Evolutionary conservation across 257 asterid genomes (phyloP), one percentile per base, ranked within the genome.

Genomic region (Primulina eburnea): DNA sequence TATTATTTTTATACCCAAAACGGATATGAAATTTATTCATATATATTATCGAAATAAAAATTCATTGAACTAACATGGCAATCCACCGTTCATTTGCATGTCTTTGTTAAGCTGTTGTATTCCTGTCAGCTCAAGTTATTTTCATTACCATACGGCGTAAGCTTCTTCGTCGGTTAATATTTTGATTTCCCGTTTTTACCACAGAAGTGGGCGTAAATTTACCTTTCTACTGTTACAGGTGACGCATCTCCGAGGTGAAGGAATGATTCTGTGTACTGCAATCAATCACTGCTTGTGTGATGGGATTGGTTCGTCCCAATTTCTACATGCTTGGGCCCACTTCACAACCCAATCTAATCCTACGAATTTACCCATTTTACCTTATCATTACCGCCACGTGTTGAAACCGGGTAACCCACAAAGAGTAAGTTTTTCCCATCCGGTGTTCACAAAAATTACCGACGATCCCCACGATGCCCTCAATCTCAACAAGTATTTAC

Each of bases 291-390:
- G 96, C 32, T 17, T 92, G 0, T 89, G 96, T 59, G 98, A 92
- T 18, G 96, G 98, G 5, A 77, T 89, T 10, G 98, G 95, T 26
- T 78, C 96, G 2, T 87, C 98, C 1, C 96, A 89, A 21, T 92
- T 92, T 33, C 56, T 92, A 75, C 89, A 92, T 72, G 88, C 89
- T 0, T 92, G 98, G 98, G 94, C 96, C 84, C 90, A 89, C 83
- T 33, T 71, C 29, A 78, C 82, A 10, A 32, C 70, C 52, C 77
- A 69, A 20, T 79, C 88, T 1, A 47, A 8, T 10, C 11, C 79
- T 4, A n/a, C 63, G 1, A 38, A 63, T 63, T 24, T 73, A 43
- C 76, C 86, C 16, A 64, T 79, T 65, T 56, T 5, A 5, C 96
- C 98, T 1, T 68, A 75, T 62, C 95, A 86, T 64, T 77, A 64